Base-by-base conservation (phyloP, 495 filamentous ascomycete genomes). In the Podospora comata region DNA sequence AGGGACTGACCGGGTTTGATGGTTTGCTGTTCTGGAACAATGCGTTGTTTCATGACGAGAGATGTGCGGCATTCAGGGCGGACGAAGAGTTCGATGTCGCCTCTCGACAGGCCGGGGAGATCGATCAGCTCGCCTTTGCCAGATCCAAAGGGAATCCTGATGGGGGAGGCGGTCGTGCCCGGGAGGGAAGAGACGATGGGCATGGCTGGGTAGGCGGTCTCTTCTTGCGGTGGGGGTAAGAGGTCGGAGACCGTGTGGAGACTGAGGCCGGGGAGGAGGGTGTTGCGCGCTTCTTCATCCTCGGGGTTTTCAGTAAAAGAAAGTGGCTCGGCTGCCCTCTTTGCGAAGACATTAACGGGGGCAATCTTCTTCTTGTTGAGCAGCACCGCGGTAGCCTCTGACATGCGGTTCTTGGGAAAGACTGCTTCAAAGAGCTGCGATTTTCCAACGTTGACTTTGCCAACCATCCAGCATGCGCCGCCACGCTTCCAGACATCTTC, bases 381-480 rank as follows among this genome's bases (percentile, higher is more conserved):
- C 9, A 48, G 2, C 0, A 48, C 39, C 2, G 39, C 39, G 39
- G 39, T 48, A 16, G 39, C 15, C 6, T 48, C 39, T 11, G 39
- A 48, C 71, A 82, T 85, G 58, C 87, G 84, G 27, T 91, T 91
- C 75, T 97, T 96, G 18, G 94, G 94, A 72, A 92, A 96, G 19
- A 96, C 88, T 9, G 83, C 83, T 73, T 94, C 87, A 65, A 97
- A 92, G 27, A 99, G 88, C 69, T 88, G 89, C 74, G 93, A 97
- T 78, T 99, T 99, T 16, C 95, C 95, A 28, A 98, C 95, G 74
- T 99, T 99, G 63, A 90, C 92, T 72, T 94, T 97, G n/a, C 96
- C 95, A 27, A 98, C 92, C 82, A 99, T 88, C 95, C 95, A 99
- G n/a, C 91, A 85, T 5, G 90, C 96, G 3, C 94, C 93, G 9